A percentile compares a stretch with the other conserved stretches of the same genome.
Evolutionary conservation across 2,329 filamentous ascomycete species (phyloP).

Genomic region (Neofusicoccum laricinum): DNA sequence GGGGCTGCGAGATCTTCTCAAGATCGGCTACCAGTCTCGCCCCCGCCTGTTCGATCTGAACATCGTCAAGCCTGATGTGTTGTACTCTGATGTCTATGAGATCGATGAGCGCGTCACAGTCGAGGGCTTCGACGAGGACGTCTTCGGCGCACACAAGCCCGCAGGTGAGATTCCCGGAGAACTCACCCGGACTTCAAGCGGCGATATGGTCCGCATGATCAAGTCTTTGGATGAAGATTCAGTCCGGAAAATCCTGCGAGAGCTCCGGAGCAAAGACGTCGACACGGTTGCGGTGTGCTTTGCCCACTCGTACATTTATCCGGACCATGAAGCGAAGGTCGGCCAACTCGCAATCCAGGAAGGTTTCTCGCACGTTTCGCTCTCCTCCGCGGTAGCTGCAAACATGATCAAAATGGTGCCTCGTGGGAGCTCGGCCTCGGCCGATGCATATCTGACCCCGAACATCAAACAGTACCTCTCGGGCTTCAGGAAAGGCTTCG

Average conservation of each 20-base stretch:
- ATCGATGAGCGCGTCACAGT: slow-evolving; percentile 26
- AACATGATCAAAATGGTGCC: slow-evolving; percentile 27
- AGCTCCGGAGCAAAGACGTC: slow-evolving; percentile 31
- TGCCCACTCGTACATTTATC: slow-evolving; percentile 32
- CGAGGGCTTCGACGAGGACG: slow-evolving; percentile 36
- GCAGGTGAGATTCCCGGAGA: slow-evolving; percentile 31
- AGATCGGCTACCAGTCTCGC: slow-evolving; percentile 25
- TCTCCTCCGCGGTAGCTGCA: slow-evolving; percentile 60
- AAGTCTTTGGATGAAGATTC: slow-evolving; percentile 16
- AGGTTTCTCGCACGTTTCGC: slow-evolving; percentile 32
- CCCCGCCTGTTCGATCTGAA: slow-evolving; percentile 26
- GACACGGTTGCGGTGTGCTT: slow-evolving; percentile 37
- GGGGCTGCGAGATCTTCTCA: slow-evolving; percentile 62
- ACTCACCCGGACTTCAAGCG: slow-evolving; percentile 20
- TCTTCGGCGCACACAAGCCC: neutral
- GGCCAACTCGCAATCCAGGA: slow-evolving; percentile 27
- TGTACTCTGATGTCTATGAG: slow-evolving; percentile 24
- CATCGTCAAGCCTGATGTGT: slow-evolving; percentile 22
- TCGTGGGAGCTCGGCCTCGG: slow-evolving; percentile 25
- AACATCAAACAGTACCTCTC: slow-evolving; percentile 25
- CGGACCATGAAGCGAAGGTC: slow-evolving; percentile 28
- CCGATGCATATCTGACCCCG: slow-evolving; percentile 29
- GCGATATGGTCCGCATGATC: slow-evolving; percentile 22
- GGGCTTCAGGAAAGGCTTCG: slow-evolving; percentile 26
- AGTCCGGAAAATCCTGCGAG: slow-evolving; percentile 18